Conservation (phyloP, 805 yeast genomes). For the Wickerhamiella allomyrinae region DNA sequence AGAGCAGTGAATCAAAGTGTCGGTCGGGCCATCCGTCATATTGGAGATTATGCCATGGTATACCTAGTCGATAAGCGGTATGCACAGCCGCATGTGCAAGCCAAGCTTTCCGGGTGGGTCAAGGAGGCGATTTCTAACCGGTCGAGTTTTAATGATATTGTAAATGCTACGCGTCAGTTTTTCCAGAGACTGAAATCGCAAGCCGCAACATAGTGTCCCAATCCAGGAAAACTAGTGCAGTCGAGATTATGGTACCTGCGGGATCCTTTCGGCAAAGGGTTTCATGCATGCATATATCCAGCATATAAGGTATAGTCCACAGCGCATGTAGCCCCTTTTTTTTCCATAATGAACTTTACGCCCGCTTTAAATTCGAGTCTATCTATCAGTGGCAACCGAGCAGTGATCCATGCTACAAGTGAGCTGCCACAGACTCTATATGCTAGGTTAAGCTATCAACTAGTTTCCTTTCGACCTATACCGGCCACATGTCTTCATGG, state of each 20-base stretch:
- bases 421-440: neutral
- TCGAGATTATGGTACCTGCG: too few species aligned
- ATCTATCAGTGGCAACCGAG: too few species aligned
- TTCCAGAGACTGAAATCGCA: too few species aligned
- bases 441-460: neutral
- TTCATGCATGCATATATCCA: too few species aligned
- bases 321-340: too few species aligned
- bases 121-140: slow-evolving; percentile 23
- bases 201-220: too few species aligned
- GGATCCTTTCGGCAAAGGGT: too few species aligned
- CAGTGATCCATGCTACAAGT: neutral
- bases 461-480: neutral
- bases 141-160: neutral
- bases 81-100: slow-evolving; percentile 30
- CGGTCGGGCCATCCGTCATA: slow-evolving; percentile 82
- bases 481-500: neutral
- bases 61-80: slow-evolving; percentile 59
- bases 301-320: too few species aligned
- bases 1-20: slow-evolving; percentile 83
- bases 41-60: slow-evolving; percentile 64
- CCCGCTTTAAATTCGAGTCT: too few species aligned
- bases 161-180: too few species aligned
- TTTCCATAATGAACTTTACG: too few species aligned
- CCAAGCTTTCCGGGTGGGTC: slow-evolving; percentile 66
- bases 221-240: too few species aligned